These are phyloP conservation scores for Talaromyces sp. DNA, from an alignment of 2,329 filamentous ascomycete species.

Conservation along the genomic window DNA sequence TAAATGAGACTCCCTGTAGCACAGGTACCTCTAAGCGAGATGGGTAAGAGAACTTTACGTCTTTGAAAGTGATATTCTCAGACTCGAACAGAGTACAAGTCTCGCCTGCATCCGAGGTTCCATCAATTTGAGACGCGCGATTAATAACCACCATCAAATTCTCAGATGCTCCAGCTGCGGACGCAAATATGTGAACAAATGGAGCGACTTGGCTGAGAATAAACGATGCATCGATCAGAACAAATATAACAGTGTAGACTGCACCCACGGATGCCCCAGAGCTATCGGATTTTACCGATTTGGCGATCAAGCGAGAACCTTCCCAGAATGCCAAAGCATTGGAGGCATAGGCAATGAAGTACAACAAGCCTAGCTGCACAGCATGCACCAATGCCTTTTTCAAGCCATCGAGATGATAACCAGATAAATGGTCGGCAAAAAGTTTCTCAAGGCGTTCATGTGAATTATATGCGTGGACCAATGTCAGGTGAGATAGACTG, in stretches of 20 bases:
- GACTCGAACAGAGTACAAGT: conserved; percentile 20
- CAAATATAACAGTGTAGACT: conserved; percentile 42
- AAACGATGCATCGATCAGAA: conserved; percentile 42
- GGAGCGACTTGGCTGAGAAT: conserved; percentile 43
- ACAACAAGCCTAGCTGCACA: conserved; percentile 62
- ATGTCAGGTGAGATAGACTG: conserved; percentile 59
- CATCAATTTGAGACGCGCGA: conserved; percentile 51
- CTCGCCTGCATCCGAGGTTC: conserved; percentile 32
- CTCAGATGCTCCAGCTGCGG: conserved; percentile 56
- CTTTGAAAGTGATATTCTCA: conserved; percentile 32
- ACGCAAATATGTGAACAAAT: conserved; percentile 51
- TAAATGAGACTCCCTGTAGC: conserved; percentile 34
- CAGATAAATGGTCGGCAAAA: conserved; percentile 56
- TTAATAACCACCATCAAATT: conserved; percentile 63
- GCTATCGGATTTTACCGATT: conserved; percentile 22
- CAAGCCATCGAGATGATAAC: conserved; percentile 55
- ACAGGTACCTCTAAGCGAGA: conserved; percentile 40
- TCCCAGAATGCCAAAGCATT: conserved; percentile 71
- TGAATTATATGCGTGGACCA: conserved; percentile 67
- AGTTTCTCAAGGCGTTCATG: conserved; percentile 60
- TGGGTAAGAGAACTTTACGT: conserved; percentile 43
- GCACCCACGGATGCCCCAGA: conserved; percentile 35
- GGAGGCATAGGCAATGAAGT: conserved; percentile 68
- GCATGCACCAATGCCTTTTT: conserved; percentile 62
- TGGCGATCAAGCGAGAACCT: conserved; percentile 59